Base-by-base conservation (phyloP, 306 rosid genomes). In the Ochetophila trinervis region DNA sequence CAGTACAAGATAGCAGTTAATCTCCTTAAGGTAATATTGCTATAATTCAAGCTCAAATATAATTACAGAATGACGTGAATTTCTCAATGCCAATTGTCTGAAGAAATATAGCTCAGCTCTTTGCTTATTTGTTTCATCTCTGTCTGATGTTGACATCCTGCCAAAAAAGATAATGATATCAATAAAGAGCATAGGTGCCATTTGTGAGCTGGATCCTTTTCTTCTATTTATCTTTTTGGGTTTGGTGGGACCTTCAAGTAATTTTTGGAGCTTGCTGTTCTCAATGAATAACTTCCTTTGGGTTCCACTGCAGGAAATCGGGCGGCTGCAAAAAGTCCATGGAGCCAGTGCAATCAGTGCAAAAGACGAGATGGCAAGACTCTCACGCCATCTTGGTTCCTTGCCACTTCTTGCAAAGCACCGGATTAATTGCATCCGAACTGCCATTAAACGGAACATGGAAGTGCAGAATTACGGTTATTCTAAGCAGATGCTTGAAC, bases 291-390 rank as follows among this genome's bases (percentile, higher is more conserved):
- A 20, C 54, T 44, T 18, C 23, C 58, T 63, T 50, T 76, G 57
- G 53, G 49, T 79, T 63, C 47, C 42, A 42, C 30, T 53, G 57
- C 87, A 94, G 99, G 99, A 90, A 90, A 93, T 93, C 15, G 97
- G 94, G 53, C 90, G 99, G 79, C 75, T 93, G 75, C 95, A 86
- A 75, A 93, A 16, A 73, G 99, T 93, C 56, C 89, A 86, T 15
- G 98, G 97, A 45, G 77, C 98, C 55, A 81, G 91, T 73, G 97
- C 99, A 66, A 80, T 87, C 66, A 93, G 99, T 48, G 99, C 97
- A 62, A 93, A 90, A 78, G 99, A 87, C 67, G 99, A 93, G 87
- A 93, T 93, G 99, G 96, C 88, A 57, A 90, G 99, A 69, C 91
- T 93, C 53, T 83, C 99, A 13, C 97, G 99, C 62, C 97, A 93